Evolutionary conservation across 495 filamentous ascomycete genomes (phyloP).

Genomic region (Chaetomium cochliodes): DNA sequence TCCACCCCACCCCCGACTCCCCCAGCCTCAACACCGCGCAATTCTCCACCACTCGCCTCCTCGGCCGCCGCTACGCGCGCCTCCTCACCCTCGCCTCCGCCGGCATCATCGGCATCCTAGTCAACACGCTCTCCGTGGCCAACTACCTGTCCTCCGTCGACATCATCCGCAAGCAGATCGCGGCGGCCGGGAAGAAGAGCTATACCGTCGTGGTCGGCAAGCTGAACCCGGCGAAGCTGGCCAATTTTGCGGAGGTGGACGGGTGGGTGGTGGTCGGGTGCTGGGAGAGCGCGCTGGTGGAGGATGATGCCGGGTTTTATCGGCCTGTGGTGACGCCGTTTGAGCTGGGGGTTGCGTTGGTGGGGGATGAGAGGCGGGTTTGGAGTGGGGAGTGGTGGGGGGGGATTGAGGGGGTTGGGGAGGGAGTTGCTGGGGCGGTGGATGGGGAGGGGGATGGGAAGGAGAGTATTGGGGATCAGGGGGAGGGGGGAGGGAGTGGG

Average conservation of each 20-base stretch:
- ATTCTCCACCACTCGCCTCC: slow-evolving; percentile 48
- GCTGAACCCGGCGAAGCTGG: slow-evolving; percentile 90
- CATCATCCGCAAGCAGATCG: slow-evolving; percentile 66
- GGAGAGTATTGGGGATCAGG: slow-evolving; percentile 26
- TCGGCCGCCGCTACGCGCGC: slow-evolving; percentile 84
- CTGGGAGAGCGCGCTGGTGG: slow-evolving; percentile 92
- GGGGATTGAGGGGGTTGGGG: slow-evolving; percentile 60
- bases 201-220: slow-evolving; percentile 98
- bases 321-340: slow-evolving; percentile 88
- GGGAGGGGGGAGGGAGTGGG: slow-evolving; percentile 24
- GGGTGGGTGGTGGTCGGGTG: slow-evolving; percentile 98
- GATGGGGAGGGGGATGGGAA: slow-evolving; percentile 13
- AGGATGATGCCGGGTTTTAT: slow-evolving; percentile 75
- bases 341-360: slow-evolving; percentile 74
- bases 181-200: slow-evolving; percentile 79
- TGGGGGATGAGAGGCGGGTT: slow-evolving; percentile 65
- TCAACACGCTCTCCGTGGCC: slow-evolving; percentile 88
- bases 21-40: slow-evolving; percentile 44
- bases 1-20: slow-evolving; percentile 58
- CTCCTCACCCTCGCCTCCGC: slow-evolving; percentile 77
- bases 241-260: slow-evolving; percentile 91
- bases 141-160: slow-evolving; percentile 84
- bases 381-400: slow-evolving; percentile 78
- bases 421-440: slow-evolving; percentile 24
- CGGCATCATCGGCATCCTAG: slow-evolving; percentile 84